Evolutionary conservation across 2,329 filamentous ascomycete genomes (phyloP).

Genomic region (Phymatotrichopsis omnivora): DNA sequence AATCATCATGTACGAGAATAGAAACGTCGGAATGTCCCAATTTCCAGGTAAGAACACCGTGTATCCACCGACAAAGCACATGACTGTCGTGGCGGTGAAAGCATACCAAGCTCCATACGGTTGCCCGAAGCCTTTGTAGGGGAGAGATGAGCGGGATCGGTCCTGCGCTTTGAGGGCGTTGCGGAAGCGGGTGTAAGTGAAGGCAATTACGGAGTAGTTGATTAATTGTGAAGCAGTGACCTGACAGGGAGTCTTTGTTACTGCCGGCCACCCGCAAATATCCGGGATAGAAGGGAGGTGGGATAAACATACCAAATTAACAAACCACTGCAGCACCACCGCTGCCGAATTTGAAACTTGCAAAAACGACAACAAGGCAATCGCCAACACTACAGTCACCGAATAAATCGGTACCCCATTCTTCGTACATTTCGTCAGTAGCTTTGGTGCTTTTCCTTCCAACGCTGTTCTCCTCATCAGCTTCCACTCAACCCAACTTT

Average conservation of each 20-base stretch:
- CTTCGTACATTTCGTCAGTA: constrained; percentile 52
- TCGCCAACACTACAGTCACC: constrained; percentile 53
- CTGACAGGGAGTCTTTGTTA: constrained; percentile 28
- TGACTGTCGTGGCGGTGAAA: constrained; percentile 52
- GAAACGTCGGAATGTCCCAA: constrained; percentile 60
- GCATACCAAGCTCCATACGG: constrained; percentile 63
- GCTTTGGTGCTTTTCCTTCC: constrained; percentile 53
- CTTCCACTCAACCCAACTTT: neutral
- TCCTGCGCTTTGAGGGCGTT: constrained; percentile 60
- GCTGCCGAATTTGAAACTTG: constrained; percentile 57
- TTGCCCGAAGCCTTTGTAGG: constrained; percentile 58
- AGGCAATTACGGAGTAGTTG: constrained; percentile 59
- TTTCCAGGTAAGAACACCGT: constrained; percentile 59
- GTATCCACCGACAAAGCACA: constrained; percentile 68
- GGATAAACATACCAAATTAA: constrained; percentile 45
- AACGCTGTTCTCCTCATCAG: too few relatives aligned
- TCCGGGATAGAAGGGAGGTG: neutral
- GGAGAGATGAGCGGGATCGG: constrained; percentile 55
- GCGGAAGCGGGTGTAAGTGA: constrained; percentile 62
- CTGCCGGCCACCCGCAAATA: neutral
- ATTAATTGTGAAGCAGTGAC: constrained; percentile 65
- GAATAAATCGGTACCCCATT: constrained; percentile 65
- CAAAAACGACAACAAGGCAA: constrained; percentile 63
- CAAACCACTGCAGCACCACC: constrained; percentile 62
- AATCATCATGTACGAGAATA: constrained; percentile 65